Base-by-base conservation (phyloP, 148 eudicot genomes). In the Vaccinium macrocarpon region DNA sequence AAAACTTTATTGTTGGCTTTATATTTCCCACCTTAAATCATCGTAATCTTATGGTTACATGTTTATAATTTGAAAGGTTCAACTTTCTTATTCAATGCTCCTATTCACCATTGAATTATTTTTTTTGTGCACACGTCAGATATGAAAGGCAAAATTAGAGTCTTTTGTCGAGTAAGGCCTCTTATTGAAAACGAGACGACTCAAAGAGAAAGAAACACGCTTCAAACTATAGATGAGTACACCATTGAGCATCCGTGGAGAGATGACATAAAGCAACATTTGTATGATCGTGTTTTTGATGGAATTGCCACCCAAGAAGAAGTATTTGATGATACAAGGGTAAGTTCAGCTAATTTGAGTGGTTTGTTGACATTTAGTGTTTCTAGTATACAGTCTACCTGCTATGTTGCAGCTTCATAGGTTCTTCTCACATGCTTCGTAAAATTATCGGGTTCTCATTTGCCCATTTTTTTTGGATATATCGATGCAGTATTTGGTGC, bases 131-230 rank as follows among this genome's bases (percentile, higher is more conserved):
- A 48, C 57, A 56, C n/a, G 25, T 70, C 83, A 97, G 99, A 95
- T 85, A 95, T 97, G 99, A 97, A 97, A 87, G 99, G 99, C 78
- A 97, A 97, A 84, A 93, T 97, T 23, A 91, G 99, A 87, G 99
- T 97, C 50, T 97, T 90, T 51, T 97, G 99, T 87, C 92, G 99
- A 59, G 50, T 97, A 84, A 91, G 99, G 80, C 99, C 99, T 74
- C 87, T 95, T 38, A 89, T 93, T 88, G 92, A 89, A 73, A 95
- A 90, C 81, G 99, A 97, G 89, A 89, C 73, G 68, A 81, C 87
- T 78, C 93, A 89, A 72, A 91, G 90, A 42, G 98, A 97, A 78
- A 91, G 83, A 77, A 87, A 86, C 80, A 86, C 86, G 29, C 87
- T 95, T 56, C 81, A 87, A 66, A 87, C 89, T 84, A 80, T 87